Conservation (phyloP, 257 asterid genomes). For the Schizonepeta tenuifolia region DNA sequence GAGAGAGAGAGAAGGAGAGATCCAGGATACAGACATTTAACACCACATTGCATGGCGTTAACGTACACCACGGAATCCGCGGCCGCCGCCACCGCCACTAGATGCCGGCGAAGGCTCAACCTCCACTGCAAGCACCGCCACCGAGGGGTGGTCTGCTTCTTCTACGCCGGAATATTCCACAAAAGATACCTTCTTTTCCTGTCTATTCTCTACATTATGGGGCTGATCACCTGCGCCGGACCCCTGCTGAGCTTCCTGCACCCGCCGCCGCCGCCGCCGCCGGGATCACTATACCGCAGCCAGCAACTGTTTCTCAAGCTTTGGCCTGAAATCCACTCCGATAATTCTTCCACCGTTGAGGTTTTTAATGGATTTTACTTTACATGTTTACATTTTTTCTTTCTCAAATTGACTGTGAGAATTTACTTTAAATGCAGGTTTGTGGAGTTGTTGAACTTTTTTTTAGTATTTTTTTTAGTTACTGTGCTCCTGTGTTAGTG, state of each 20-base stretch:
- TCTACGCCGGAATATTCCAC: constrained; percentile 49
- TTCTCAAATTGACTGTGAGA: not conserved
- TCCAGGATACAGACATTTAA: not conserved
- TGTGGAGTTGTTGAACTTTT: not conserved
- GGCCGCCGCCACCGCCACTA: constrained; percentile 42
- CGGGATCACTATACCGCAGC: constrained; percentile 73
- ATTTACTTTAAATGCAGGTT: not conserved
- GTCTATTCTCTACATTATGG: constrained; percentile 58
- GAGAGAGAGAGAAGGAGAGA: constrained; percentile 5
- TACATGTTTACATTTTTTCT: not conserved
- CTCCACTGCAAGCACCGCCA: constrained; percentile 54
- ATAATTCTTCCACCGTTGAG: constrained; percentile 66
- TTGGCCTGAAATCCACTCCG: constrained; percentile 72
- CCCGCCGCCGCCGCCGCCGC: constrained; percentile 56
- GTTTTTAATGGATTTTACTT: constrained; percentile 33
- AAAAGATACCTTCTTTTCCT: constrained; percentile 52
- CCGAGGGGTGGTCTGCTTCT: constrained; percentile 42
- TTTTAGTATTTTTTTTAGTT: not conserved
- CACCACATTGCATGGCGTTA: constrained; percentile 52
- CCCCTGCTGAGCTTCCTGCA: constrained; percentile 61
- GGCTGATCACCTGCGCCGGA: constrained; percentile 69
- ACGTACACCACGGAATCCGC: constrained; percentile 50
- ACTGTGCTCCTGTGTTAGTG: not conserved
- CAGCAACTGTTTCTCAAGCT: constrained; percentile 59
- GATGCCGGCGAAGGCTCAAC: constrained; percentile 51